Base-by-base conservation (phyloP, 192 early-diverging fungal species). In the Rhizophagus prolifer region DNA sequence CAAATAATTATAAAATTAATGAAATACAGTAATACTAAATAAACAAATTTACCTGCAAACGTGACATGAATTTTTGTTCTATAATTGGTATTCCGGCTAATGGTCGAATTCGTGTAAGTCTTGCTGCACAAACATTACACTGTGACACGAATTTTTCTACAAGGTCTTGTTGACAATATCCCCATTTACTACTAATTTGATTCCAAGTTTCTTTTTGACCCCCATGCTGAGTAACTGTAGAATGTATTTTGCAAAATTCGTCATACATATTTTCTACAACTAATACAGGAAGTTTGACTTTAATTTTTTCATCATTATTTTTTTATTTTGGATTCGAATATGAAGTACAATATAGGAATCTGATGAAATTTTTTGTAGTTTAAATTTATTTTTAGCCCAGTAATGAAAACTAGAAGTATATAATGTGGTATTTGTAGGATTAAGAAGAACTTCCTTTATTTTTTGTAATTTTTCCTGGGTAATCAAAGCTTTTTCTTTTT, bases 381-480 rank as follows among this genome's bases (percentile, higher is more conserved):
- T 28, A 30, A 62, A 28, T 62, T 62, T 28, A 16, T 31, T 63
- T 63, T 63, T 25, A 63, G 1, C 26, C 41, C 26, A 30, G 2
- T 63, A 63, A 63, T 2, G 0, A 26, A 63, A 63, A 14, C 0
- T 26, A 10, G 61, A 50, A 54, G 2, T 63, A 1, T 63, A 63
- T 31, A 63, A 63, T 63, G 4, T 63, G 31, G 3, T 63, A 63
- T 63, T 16, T 63, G 1, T 23, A 30, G 61, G 28, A 0, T 63
- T 30, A 63, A 63, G 61, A 63, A 63, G 21, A 16, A 63, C 61
- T 28, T 31, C 28, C 12, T 63, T 63, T 23, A 63, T 63, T 63
- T 63, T 25, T 63, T 63, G 25, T 9, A 62, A n/a, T n/a, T n/a
- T n/a, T n/a, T n/a, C 58, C 26, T 30, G 26, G 7, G 6, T 62